A percentile compares a stretch with the other conserved stretches of the same genome.
Evolutionary conservation across 1,284 basidiomycete genomes (phyloP).

Genomic region (Ustanciosporium gigantosporum): DNA sequence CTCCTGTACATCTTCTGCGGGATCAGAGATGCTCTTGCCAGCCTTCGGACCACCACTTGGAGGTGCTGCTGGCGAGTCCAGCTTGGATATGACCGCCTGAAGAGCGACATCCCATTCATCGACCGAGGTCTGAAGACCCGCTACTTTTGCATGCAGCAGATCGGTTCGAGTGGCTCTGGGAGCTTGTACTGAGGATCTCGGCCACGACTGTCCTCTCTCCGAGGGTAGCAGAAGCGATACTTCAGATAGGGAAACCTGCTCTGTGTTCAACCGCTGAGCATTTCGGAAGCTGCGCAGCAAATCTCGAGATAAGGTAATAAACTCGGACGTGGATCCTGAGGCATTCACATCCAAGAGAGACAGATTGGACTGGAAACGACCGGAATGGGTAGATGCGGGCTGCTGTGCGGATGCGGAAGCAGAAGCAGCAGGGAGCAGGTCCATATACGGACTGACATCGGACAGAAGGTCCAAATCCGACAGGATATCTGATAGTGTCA

Average conservation of each 20-base stretch:
- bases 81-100: too few relatives aligned
- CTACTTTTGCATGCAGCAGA: constrained; percentile 27
- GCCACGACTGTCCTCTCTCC: constrained; percentile 6
- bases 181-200: background rate
- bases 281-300: constrained; percentile 5
- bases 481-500: background rate
- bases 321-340: background rate
- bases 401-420: too few relatives aligned
- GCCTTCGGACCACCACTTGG: too few relatives aligned
- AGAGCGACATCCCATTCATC: constrained; percentile 18
- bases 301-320: constrained; percentile 7
- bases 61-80: too few relatives aligned
- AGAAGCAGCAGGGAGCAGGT: too few relatives aligned
- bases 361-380: too few relatives aligned
- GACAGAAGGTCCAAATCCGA: background rate
- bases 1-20: too few relatives aligned
- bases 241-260: constrained; percentile 9
- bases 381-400: too few relatives aligned
- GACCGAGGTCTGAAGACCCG: constrained; percentile 16
- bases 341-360: too few relatives aligned
- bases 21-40: too few relatives aligned
- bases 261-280: constrained; percentile 16
- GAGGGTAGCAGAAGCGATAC: constrained; percentile 18
- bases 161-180: constrained; percentile 12
- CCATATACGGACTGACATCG: background rate